Base-by-base conservation (phyloP, 2,329 filamentous ascomycete species). In the Pezicula rhizophila region DNA sequence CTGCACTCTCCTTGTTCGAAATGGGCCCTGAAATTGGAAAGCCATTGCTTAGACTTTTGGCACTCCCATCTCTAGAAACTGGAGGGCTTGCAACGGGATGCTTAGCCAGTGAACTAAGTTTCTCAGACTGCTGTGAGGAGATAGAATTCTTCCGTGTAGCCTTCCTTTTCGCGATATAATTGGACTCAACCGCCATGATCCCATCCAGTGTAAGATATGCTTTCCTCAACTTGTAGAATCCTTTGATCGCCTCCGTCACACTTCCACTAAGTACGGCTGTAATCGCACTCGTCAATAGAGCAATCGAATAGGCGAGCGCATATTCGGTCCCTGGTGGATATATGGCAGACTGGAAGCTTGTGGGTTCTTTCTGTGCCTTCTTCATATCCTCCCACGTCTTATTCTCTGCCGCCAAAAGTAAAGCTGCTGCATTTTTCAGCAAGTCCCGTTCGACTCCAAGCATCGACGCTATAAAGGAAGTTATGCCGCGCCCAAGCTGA, bases 201-300 rank as follows among this genome's bases (percentile, higher is more conserved):
- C 76, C 77, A 60, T 96, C 87, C 3, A 99, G 73, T 0, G 89
- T 85, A 35, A 89, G 72, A 61, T 87, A 97, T 0, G 92, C 92
- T 65, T 95, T 95, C 53, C 92, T 78, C 58, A 97, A 69, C 68
- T 93, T 95, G 64, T 95, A 95, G 62, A 97, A 97, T 5, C 89
- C 89, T 68, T 85, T 89, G 66, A 97, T 80, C 14, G 84, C 89
- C 66, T 97, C 93, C 0, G 91, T 92, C 59, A 97, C 70, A 64
- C 88, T 96, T 71, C 97, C 93, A 57, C 95, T 95, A 59, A 97
- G 71, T 14, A 97, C 88, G 0, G 83, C 89, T 1, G 96, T 83
- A 1, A 99, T 85, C 0, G 91, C 91, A 49, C 81, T 79, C 85
- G 96, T 95, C 54, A 96, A 75, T 67, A 96, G 89, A 2, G 89